Evolutionary conservation across 2,329 filamentous ascomycete species (phyloP), one percentile per base, ranked within the genome.

Genomic region (Cadophora luteo-olivacea): DNA sequence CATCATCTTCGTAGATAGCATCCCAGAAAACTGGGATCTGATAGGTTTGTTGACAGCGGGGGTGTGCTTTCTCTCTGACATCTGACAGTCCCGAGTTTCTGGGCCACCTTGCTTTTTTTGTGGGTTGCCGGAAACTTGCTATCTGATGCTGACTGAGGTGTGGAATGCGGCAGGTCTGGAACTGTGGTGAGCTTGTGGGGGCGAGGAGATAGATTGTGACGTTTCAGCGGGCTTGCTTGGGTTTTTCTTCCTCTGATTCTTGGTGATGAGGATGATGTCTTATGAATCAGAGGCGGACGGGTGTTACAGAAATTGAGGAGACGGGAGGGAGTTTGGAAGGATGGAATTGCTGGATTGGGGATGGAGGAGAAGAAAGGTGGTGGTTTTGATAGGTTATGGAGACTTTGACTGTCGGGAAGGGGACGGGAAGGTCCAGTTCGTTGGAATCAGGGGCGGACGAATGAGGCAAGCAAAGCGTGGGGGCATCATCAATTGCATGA

Each of bases 41-140:
- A 61, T 25, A 9, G 19, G 22, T 63, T 63, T 63, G 25, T 63
- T 38, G 25, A 63, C 11, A 33, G 24, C 48, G 61, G 61, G 36
- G 36, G 12, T n/a, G 38, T 61, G 61, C 36, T 62, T 62, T n/a
- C 25, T n/a, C 8, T 48, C 22, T 61, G 58, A 14, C 51, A 54
- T 54, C 3, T 14, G 22, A 52, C 7, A 25, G 24, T 16, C 51
- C 51, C 51, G 51, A 54, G 11, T 32, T 2, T 54, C 51, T 54
- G 51, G 51, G 24, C 24, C 51, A 7, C 51, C 24, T 19, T 11
- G 7, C 24, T 54, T 54, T 54, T 54, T 54, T 54, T 6, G 51
- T 19, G 51, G 24, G 25, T 29, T 32, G 51, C 25, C 25, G 16
- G 25, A 24, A 54, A 32, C 24, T 49, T 49, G 41, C 41, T 14